Conservation (phyloP, 495 filamentous ascomycete genomes). For the Talaromyces borbonicus region DNA sequence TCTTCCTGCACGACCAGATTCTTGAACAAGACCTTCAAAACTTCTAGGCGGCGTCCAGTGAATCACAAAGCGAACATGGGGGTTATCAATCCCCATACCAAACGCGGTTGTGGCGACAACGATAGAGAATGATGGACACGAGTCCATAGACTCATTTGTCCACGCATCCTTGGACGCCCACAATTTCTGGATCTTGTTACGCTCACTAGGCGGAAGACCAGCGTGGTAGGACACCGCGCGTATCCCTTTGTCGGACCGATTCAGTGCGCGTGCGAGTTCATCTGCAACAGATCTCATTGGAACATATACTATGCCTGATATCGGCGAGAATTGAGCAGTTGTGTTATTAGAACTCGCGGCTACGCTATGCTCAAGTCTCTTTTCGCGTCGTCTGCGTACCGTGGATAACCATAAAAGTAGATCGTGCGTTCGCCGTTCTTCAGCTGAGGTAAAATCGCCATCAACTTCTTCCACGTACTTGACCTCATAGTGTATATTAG, state of each 20-base stretch:
- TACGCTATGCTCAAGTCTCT: not conserved
- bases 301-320: slow-evolving; percentile 87
- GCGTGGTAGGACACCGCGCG: slow-evolving; percentile 43
- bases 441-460: slow-evolving; percentile 16
- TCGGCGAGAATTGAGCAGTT: slow-evolving; percentile 45
- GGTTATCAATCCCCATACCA: slow-evolving; percentile 96
- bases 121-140: slow-evolving; percentile 58
- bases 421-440: slow-evolving; percentile 48
- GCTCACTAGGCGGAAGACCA: slow-evolving; percentile 32
- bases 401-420: slow-evolving; percentile 35
- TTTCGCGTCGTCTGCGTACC: slow-evolving; percentile 9
- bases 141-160: slow-evolving; percentile 7
- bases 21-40: slow-evolving; percentile 93
- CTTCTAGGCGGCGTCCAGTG: slow-evolving; percentile 89
- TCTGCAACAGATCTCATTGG: slow-evolving; percentile 70
- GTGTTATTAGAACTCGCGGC: not conserved
- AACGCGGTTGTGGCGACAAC: slow-evolving; percentile 94
- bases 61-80: slow-evolving; percentile 84
- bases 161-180: slow-evolving; percentile 62
- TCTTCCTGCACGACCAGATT: slow-evolving; percentile 83
- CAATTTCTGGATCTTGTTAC: slow-evolving; percentile 40
- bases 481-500: slow-evolving; percentile 88
- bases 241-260: slow-evolving; percentile 21
- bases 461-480: slow-evolving; percentile 60
- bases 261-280: slow-evolving; percentile 37